phyloP scores from a whole-genome alignment of 768 basidiomycete genomes.

The Daedaleopsis nitida region DNA sequence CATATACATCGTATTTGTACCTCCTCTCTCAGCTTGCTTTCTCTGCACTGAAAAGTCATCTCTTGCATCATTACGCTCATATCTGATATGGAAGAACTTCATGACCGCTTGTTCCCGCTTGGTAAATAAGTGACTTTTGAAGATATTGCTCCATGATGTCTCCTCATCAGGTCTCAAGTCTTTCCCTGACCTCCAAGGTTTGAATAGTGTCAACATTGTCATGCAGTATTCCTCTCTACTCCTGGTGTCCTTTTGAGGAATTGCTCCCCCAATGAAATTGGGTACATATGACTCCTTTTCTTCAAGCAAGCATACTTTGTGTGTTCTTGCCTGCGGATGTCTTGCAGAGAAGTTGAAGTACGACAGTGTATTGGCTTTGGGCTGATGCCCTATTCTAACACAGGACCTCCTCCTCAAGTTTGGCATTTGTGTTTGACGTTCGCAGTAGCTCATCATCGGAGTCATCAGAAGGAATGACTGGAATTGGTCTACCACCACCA shows the following conservation, averaged over 20 bases:
- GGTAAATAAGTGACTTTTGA: not conserved
- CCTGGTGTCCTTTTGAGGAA: constrained; percentile 26
- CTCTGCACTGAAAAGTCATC: constrained; percentile 4
- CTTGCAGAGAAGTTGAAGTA: not conserved
- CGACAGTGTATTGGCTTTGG: not conserved
- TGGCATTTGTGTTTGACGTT: not conserved
- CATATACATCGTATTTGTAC: not conserved
- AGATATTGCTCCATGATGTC: constrained; percentile 4
- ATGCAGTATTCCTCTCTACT: constrained; percentile 36
- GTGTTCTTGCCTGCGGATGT: not conserved
- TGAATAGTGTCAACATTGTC: constrained; percentile 37
- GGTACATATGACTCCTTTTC: constrained; percentile 18
- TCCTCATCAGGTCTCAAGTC: constrained; percentile 27
- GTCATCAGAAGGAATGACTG: not conserved
- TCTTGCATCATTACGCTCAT: constrained; percentile 12
- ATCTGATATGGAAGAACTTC: constrained; percentile 4
- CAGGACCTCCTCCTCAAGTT: not conserved
- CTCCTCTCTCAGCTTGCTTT: not conserved
- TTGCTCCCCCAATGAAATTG: constrained; percentile 35
- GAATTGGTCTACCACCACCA: not conserved
- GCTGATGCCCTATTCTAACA: not conserved
- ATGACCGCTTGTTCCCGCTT: not conserved
- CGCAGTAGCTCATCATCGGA: not conserved
- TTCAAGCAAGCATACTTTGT: not conserved
- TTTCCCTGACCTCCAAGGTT: constrained; percentile 33